Conservation (phyloP, 1,284 basidiomycete genomes). For the Naganishia sp. region DNA sequence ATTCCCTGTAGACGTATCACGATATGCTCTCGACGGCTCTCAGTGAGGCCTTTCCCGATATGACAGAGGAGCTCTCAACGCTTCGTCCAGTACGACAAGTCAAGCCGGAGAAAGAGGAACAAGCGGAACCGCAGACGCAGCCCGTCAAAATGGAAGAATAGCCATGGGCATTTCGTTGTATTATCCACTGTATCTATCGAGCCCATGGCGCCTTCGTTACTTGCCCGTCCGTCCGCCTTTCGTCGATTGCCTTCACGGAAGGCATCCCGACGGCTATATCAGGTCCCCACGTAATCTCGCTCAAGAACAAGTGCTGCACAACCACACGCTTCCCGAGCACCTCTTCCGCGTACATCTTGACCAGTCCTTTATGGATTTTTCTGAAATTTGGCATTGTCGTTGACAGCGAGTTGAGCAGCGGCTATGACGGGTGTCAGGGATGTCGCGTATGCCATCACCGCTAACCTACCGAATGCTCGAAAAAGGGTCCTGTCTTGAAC, state of each 20-base stretch:
- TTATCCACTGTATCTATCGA: neutral
- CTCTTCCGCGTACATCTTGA: constrained; percentile 97
- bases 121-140: neutral
- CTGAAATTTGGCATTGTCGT: constrained; percentile 80
- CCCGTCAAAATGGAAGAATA: constrained; percentile 8
- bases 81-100: neutral
- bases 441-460: constrained; percentile 2
- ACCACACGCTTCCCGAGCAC: constrained; percentile 95
- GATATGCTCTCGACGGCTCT: constrained; percentile 17
- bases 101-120: neutral
- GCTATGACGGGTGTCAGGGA: constrained; percentile 52
- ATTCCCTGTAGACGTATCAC: constrained; percentile 7
- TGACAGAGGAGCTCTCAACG: constrained; percentile 13
- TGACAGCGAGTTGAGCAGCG: constrained; percentile 83
- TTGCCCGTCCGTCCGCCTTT: neutral
- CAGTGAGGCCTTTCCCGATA: constrained; percentile 16
- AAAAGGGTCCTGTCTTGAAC: constrained; percentile 83
- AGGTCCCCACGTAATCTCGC: constrained; percentile 56
- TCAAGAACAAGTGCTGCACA: constrained; percentile 89
- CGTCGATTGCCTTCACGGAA: neutral
- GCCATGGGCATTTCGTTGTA: neutral
- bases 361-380: constrained; percentile 84
- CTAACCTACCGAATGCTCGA: constrained; percentile 69
- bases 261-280: neutral
- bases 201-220: constrained; percentile 23